Evolutionary conservation across 306 rosid genomes (phyloP), one percentile per base, ranked within the genome.

Genomic region (Medicago lupulina): DNA sequence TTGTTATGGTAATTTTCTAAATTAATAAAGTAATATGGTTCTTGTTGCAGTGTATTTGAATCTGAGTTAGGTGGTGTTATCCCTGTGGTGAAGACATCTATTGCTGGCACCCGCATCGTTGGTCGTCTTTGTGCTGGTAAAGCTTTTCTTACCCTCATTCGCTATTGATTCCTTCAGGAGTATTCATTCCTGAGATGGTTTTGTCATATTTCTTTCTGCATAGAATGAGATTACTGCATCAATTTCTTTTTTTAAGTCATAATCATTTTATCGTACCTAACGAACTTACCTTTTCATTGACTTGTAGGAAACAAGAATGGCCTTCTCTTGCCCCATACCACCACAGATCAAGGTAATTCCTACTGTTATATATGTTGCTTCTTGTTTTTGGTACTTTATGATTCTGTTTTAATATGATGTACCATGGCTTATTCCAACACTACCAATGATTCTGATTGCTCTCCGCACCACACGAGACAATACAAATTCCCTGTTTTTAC

Each of bases 101-200:
- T 96, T 17, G 87, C 74, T 1, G 99, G 97, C 72, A 92, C 94
- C 66, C 97, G 98, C 17, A 90, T 90, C 68, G 71, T 96, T 78
- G 98, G 99, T 7, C 98, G 98, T 76, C 96, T 92, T 68, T 96
- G 99, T 86, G 92, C 90, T 40, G 99, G 98, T 93, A 83, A 67
- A 12, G 12, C 41, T 64, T 61, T 36, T 10, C n/a, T 70, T 53
- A 3, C 4, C 55, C 51, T 34, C 17, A 12, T 58, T 65, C 44
- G 1, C 53, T 58, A 9, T 49, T 31, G 41, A 11, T 67, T 75
- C 64, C 11, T 49, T 12, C 16, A 46, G 53, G 31, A 75, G 51
- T 65, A 58, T 7, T 49, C 50, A 31, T 28, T 68, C 76, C 41
- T 39, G 21, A 72, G 31, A 72, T 62, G 62, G 51, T 43, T 60